Conservation (phyloP, 805 yeast genomes). For the Candida glaebosa region DNA sequence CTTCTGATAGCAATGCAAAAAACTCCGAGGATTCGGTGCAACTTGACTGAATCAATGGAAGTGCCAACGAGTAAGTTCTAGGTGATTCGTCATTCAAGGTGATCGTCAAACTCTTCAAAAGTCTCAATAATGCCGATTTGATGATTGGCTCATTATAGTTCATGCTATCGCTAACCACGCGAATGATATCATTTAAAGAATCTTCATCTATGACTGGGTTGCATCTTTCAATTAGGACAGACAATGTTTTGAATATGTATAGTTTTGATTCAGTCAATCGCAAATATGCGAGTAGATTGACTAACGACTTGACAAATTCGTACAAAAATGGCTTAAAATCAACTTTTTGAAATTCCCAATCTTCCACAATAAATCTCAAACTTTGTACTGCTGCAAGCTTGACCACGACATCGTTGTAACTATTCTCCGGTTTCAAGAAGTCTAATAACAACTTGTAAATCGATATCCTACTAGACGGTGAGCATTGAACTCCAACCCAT, state of each 20-base stretch:
- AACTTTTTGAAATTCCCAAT: constrained; percentile 76
- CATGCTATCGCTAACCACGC: constrained; percentile 57
- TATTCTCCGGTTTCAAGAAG: constrained; percentile 44
- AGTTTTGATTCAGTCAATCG: constrained; percentile 71
- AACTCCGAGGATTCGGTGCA: constrained; percentile 39
- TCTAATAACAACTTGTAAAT: constrained; percentile 57
- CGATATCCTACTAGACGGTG: constrained; percentile 51
- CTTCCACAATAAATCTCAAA: constrained; percentile 66
- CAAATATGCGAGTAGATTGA: constrained; percentile 49
- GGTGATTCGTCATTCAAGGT: constrained; percentile 54
- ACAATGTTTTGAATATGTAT: constrained; percentile 64
- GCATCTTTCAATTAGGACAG: constrained; percentile 60
- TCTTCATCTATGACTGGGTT: constrained; percentile 57
- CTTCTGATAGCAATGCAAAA: constrained; percentile 68
- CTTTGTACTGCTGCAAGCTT: constrained; percentile 70
- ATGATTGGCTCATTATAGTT: constrained; percentile 41
- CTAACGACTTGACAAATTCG: constrained; percentile 45
- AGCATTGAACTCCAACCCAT: constrained; percentile 72
- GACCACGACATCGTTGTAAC: constrained; percentile 73
- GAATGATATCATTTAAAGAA: constrained; percentile 48
- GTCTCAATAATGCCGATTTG: constrained; percentile 42
- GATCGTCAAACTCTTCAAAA: constrained; percentile 52
- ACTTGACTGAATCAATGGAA: constrained; percentile 67
- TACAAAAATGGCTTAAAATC: constrained; percentile 65
- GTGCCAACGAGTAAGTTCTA: constrained; percentile 48